These are phyloP conservation scores for Wickerhamiella sorbophila DNA, from an alignment of 805 yeast genomes.

Conservation along the genomic window DNA sequence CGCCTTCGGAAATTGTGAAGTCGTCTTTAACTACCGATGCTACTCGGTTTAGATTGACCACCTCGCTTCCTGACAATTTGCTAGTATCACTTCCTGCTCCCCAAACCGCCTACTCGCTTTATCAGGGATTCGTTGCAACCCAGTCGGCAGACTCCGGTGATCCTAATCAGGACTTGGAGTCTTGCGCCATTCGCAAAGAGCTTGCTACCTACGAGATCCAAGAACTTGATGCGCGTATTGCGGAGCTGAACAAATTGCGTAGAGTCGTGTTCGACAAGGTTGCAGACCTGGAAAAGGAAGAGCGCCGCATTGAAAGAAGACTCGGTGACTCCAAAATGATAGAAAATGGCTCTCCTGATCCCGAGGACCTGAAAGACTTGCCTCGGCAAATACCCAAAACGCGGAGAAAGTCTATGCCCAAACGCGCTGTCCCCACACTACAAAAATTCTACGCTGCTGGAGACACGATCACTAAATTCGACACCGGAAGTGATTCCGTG, in stretches of 20 bases:
- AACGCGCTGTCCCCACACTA: slow-evolving; percentile 33
- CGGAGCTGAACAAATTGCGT: slow-evolving; percentile 37
- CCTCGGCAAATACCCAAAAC: neutral
- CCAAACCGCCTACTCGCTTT: slow-evolving; percentile 34
- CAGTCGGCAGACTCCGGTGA: slow-evolving; percentile 19
- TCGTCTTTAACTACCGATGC: slow-evolving; percentile 23
- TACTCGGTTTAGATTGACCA: slow-evolving; percentile 35
- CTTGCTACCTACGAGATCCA: slow-evolving; percentile 48
- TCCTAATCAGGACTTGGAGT: slow-evolving; percentile 35
- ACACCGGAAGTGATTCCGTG: slow-evolving; percentile 40
- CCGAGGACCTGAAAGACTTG: neutral
- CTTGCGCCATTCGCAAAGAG: slow-evolving; percentile 48
- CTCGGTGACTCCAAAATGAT: neutral
- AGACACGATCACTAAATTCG: slow-evolving; percentile 34
- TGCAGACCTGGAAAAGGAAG: slow-evolving; percentile 46
- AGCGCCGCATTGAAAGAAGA: slow-evolving; percentile 36
- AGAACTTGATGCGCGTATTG: slow-evolving; percentile 47
- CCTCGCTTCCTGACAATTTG: slow-evolving; percentile 47
- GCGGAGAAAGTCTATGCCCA: neutral
- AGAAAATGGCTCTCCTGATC: slow-evolving; percentile 1
- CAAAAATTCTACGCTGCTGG: slow-evolving; percentile 54
- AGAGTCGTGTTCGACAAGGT: slow-evolving; percentile 43
- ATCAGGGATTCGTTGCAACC: slow-evolving; percentile 56
- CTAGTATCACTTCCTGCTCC: slow-evolving; percentile 38
- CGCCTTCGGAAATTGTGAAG: slow-evolving; percentile 25